Base-by-base conservation (phyloP, 768 basidiomycete genomes). In the Termitomyces sp. region DNA sequence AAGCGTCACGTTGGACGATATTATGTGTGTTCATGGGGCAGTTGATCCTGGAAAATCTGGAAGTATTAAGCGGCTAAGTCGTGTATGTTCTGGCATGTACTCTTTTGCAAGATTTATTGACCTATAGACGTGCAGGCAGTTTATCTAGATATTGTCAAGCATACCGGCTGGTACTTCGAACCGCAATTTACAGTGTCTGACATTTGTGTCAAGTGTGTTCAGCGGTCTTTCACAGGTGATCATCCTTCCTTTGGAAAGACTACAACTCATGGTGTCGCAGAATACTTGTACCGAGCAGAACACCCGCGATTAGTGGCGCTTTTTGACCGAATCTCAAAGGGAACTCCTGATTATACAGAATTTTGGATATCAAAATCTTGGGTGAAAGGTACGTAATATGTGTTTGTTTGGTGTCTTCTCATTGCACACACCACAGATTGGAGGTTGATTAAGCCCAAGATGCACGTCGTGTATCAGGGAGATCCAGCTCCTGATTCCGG, bases 341-440 rank as follows among this genome's bases (percentile, higher is more conserved):
- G 76, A 10, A 71, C 71, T 4, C 72, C 72, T 13, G 79, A 80
- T 55, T 68, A 70, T 16, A 60, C 62, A 16, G 80, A 81, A 7
- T 86, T 78, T 67, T 90, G 87, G 86, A 82, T 93, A 64, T 93
- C 92, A 0, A 91, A 86, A 66, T 68, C 72, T 6, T 94, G 92
- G 92, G 68, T 88, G 4, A 87, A 79, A 80, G 91, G 91, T 88
- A 57, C 16, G 68, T 57, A 44, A 42, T 31, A 16, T 55, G 36
- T 50, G 58, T 58, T 46, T 22, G 13, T 9, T 26, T 26, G 9
- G 22, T 46, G 20, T 26, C 9, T 32, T 37, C 43, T 48, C 29
- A 46, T 39, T 27, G 24, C 46, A 16, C 29, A 3, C 36, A 24
- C 43, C 32, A 18, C 61, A 94, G 92, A 91, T 68, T 94, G 92